Conservation (phyloP, 352 stramenopile species). For the Globisporangium echinulatum region DNA sequence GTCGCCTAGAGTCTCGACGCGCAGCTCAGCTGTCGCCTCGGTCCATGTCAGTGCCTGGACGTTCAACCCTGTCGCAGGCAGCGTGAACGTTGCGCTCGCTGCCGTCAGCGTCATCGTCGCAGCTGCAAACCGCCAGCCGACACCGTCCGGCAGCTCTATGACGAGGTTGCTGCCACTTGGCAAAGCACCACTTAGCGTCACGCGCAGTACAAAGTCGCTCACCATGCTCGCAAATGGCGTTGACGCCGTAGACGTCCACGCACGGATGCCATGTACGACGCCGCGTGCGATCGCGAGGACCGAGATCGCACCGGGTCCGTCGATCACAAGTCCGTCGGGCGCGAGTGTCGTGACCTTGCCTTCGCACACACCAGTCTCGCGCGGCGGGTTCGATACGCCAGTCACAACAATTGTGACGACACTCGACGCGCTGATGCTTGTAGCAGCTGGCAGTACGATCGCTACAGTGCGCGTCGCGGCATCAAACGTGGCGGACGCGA, state of each 20-base stretch:
- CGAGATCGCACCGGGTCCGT: slow-evolving; percentile 39
- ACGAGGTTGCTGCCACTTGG: slow-evolving; percentile 41
- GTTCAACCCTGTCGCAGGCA: slow-evolving; percentile 24
- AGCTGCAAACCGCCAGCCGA: slow-evolving; percentile 30
- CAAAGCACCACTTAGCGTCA: slow-evolving; percentile 40
- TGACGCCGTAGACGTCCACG: slow-evolving; percentile 29
- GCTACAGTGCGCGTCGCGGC: slow-evolving; percentile 19
- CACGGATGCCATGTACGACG: slow-evolving; percentile 23
- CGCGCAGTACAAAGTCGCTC: slow-evolving; percentile 40
- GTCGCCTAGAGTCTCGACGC: slow-evolving; percentile 31
- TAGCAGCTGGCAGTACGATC: slow-evolving; percentile 21
- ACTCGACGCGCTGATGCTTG: slow-evolving; percentile 22
- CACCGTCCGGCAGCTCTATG: slow-evolving; percentile 21
- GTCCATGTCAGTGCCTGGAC: slow-evolving; percentile 29
- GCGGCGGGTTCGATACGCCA: slow-evolving; percentile 42
- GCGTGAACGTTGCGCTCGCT: slow-evolving; percentile 32
- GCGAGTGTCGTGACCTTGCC: slow-evolving; percentile 30
- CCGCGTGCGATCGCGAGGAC: slow-evolving; percentile 35
- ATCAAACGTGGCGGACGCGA: slow-evolving; percentile 30
- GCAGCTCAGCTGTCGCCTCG: slow-evolving; percentile 16
- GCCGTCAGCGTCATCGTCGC: slow-evolving; percentile 9
- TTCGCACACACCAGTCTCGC: slow-evolving; percentile 38
- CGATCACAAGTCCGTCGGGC: slow-evolving; percentile 31
- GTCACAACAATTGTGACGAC: slow-evolving; percentile 25
- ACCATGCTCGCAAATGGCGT: slow-evolving; percentile 36